These are phyloP conservation scores for Cladosporium phlei DNA, from an alignment of 2,329 filamentous ascomycete genomes.

Conservation along the genomic window DNA sequence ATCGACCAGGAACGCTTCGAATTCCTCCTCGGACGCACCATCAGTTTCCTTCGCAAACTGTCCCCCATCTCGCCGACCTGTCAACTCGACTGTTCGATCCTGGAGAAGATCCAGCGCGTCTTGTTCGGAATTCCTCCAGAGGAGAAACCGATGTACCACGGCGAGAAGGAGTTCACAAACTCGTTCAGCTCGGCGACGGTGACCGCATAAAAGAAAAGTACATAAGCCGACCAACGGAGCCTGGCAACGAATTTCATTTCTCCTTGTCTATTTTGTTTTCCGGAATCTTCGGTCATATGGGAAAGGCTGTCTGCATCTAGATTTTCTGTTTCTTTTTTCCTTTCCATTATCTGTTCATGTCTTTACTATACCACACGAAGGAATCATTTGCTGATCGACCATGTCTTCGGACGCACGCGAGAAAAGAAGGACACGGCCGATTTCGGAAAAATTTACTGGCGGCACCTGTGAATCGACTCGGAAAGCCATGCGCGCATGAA, in stretches of 20 bases:
- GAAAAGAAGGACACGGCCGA: too few relatives aligned
- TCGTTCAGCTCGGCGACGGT: conserved; percentile 13
- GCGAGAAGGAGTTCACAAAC: conserved; percentile 12
- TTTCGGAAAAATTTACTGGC: too few relatives aligned
- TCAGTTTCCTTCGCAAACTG: conserved; percentile 67
- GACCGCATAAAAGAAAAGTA: neutral
- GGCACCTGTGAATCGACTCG: too few relatives aligned
- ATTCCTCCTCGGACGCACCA: conserved; percentile 65
- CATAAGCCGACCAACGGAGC: neutral
- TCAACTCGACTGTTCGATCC: conserved; percentile 66
- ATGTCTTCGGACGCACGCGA: too few relatives aligned
- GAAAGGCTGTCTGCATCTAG: conserved; percentile 2
- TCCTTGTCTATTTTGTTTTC: neutral
- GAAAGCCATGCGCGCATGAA: too few relatives aligned
- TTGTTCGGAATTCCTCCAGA: conserved; percentile 23
- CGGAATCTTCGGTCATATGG: neutral
- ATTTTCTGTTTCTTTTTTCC: neutral
- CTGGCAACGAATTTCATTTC: conserved; percentile 7
- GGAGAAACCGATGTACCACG: conserved; percentile 21
- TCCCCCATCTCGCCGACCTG: conserved; percentile 71
- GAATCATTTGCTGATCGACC: too few relatives aligned
- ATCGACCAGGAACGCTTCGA: conserved; percentile 54
- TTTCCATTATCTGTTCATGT: too few relatives aligned
- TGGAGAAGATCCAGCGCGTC: conserved; percentile 49
- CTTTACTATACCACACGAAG: too few relatives aligned